A percentile compares a stretch with the other conserved stretches of the same genome.
Evolutionary conservation across 768 basidiomycete genomes (phyloP).

Genomic region (Hygrophorus russula): DNA sequence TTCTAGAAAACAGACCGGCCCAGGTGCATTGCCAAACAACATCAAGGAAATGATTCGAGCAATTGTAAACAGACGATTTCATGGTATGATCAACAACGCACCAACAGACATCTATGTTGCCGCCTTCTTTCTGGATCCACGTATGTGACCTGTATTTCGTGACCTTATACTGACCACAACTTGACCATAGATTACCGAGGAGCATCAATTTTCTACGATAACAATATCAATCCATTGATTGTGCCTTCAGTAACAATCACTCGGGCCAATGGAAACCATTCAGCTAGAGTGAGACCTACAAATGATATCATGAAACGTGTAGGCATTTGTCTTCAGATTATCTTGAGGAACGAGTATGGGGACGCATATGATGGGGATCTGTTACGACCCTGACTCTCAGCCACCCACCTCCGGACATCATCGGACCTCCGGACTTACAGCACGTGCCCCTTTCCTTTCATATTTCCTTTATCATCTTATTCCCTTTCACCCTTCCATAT

Average conservation of each 20-base stretch:
- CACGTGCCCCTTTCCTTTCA: too few relatives aligned
- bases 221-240: conserved; percentile 5
- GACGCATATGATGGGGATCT: too few relatives aligned
- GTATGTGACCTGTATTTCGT: conserved; percentile 8
- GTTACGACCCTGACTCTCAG: too few relatives aligned
- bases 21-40: conserved; percentile 2
- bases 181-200: conserved; percentile 4
- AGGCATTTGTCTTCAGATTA: too few relatives aligned
- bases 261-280: not conserved
- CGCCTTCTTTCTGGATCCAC: conserved; percentile 22
- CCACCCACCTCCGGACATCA: too few relatives aligned
- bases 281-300: not conserved
- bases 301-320: conserved; percentile 1
- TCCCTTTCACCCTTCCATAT: too few relatives aligned
- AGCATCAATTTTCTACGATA: conserved; percentile 5
- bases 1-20: not conserved
- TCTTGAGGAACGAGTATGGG: too few relatives aligned
- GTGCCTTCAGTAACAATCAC: conserved; percentile 3
- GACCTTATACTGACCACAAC: not conserved
- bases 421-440: too few relatives aligned
- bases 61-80: conserved; percentile 18
- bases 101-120: conserved; percentile 19
- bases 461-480: too few relatives aligned
- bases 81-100: conserved; percentile 18
- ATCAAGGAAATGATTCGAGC: conserved; percentile 13